phyloP scores from a whole-genome alignment of 352 stramenopile species.

The Phytopythium oedochilum region DNA sequence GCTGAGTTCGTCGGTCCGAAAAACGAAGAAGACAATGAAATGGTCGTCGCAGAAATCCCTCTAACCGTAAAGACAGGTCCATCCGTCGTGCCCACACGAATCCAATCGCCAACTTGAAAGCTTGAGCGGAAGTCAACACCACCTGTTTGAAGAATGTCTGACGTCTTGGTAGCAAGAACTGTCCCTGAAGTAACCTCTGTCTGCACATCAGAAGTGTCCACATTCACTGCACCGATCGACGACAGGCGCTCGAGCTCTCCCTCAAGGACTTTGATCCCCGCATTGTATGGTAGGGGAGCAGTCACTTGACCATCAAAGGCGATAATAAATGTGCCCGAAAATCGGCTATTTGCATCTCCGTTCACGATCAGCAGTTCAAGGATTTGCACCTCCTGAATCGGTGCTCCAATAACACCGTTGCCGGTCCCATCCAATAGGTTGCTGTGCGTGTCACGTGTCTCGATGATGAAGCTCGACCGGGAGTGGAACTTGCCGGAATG shows the following conservation, averaged over 20 bases:
- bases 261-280: slow-evolving; percentile 75
- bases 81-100: slow-evolving; percentile 76
- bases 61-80: slow-evolving; percentile 87
- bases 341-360: slow-evolving; percentile 18
- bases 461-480: slow-evolving; percentile 86
- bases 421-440: slow-evolving; percentile 89
- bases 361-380: slow-evolving; percentile 72
- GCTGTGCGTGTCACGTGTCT: slow-evolving; percentile 87
- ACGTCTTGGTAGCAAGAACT: slow-evolving; percentile 76
- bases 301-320: slow-evolving; percentile 58
- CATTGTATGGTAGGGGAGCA: slow-evolving; percentile 48
- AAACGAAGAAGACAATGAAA: slow-evolving; percentile 89
- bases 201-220: slow-evolving; percentile 87
- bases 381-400: slow-evolving; percentile 88
- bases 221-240: slow-evolving; percentile 78
- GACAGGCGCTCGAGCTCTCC: slow-evolving; percentile 78
- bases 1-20: slow-evolving; percentile 38
- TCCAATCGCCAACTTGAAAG: slow-evolving; percentile 90
- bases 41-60: slow-evolving; percentile 46
- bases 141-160: slow-evolving; percentile 54
- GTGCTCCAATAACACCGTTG: slow-evolving; percentile 41
- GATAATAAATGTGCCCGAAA: slow-evolving; percentile 79
- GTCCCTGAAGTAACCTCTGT: slow-evolving; percentile 47
- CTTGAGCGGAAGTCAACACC: slow-evolving; percentile 42
- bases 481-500: slow-evolving; percentile 67